These are phyloP conservation scores for Neofusicoccum sp. DNA, from an alignment of 2,329 filamentous ascomycete species.

Conservation along the genomic window DNA sequence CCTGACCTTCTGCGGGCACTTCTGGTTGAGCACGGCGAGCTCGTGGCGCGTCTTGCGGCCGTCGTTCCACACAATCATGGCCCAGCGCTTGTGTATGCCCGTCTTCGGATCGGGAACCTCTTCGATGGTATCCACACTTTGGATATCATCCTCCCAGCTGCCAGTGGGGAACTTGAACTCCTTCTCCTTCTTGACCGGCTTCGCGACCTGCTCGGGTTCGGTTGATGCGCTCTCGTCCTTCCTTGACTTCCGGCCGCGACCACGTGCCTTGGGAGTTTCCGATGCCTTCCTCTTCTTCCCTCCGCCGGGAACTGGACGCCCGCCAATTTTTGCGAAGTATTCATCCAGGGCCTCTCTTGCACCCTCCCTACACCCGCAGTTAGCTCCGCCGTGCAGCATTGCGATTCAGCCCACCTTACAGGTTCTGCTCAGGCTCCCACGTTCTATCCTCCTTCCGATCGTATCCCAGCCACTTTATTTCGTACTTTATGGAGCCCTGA, in stretches of 20 bases:
- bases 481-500: slow-evolving; percentile 57
- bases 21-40: slow-evolving; percentile 65
- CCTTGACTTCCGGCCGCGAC: slow-evolving; percentile 26
- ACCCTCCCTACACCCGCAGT: slow-evolving; percentile 26
- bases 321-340: slow-evolving; percentile 65
- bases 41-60: slow-evolving; percentile 72
- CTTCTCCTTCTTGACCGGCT: slow-evolving; percentile 34
- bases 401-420: slow-evolving; percentile 45
- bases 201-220: slow-evolving; percentile 25
- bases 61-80: slow-evolving; percentile 72
- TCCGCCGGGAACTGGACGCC: slow-evolving; percentile 54
- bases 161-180: slow-evolving; percentile 68
- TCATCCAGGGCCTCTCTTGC: slow-evolving; percentile 58
- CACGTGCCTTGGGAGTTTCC: slow-evolving; percentile 4
- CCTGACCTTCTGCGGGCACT: slow-evolving; percentile 73
- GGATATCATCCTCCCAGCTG: slow-evolving; percentile 73
- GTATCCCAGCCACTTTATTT: slow-evolving; percentile 81
- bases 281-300: slow-evolving; percentile 48
- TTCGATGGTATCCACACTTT: slow-evolving; percentile 69
- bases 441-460: slow-evolving; percentile 68
- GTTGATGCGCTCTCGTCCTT: slow-evolving; percentile 25
- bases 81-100: slow-evolving; percentile 56
- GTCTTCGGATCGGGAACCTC: slow-evolving; percentile 48
- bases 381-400: slow-evolving; percentile 11
- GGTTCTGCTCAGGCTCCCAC: slow-evolving; percentile 75